Conservation (phyloP, 805 yeast species). For the Wickerhamiella occidentalis region DNA sequence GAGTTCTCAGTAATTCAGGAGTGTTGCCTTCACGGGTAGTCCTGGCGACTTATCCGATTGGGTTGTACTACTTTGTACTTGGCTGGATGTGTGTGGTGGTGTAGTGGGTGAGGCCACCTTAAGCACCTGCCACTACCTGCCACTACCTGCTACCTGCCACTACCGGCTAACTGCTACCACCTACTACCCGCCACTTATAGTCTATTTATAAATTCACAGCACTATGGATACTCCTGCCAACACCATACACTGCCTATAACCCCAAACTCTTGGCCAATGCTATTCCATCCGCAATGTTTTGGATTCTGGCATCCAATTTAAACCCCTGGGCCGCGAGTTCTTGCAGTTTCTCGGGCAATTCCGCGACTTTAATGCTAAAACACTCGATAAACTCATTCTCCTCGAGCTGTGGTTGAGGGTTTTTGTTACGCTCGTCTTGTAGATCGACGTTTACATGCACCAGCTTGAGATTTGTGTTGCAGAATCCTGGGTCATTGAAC, state of each 20-base stretch:
- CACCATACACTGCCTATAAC: background rate
- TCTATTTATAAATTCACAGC: too few relatives aligned
- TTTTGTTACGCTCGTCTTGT: slow-evolving; percentile 46
- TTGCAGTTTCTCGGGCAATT: slow-evolving; percentile 43
- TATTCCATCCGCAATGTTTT: slow-evolving; percentile 75
- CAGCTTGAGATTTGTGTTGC: slow-evolving; percentile 74
- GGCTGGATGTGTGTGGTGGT: slow-evolving; percentile 60
- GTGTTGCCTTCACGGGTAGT: slow-evolving; percentile 50
- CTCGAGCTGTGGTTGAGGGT: slow-evolving; percentile 68
- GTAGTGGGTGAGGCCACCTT: slow-evolving; percentile 12
- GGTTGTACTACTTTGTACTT: slow-evolving; percentile 45
- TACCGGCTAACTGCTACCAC: too few relatives aligned
- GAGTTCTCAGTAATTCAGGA: slow-evolving; percentile 50
- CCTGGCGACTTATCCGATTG: slow-evolving; percentile 56
- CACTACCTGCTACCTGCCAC: too few relatives aligned
- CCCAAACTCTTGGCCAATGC: slow-evolving; percentile 34
- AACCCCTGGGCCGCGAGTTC: slow-evolving; percentile 52
- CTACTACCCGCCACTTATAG: too few relatives aligned
- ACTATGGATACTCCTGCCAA: too few relatives aligned
- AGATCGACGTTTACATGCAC: slow-evolving; percentile 72
- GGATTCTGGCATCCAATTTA: slow-evolving; percentile 75
- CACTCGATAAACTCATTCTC: slow-evolving; percentile 88
- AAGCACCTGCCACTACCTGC: background rate
- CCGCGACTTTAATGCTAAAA: slow-evolving; percentile 49
- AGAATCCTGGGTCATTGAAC: slow-evolving; percentile 75